phyloP scores from a whole-genome alignment of 202 grass and related monocot species.

The Saccharum hybrid region DNA sequence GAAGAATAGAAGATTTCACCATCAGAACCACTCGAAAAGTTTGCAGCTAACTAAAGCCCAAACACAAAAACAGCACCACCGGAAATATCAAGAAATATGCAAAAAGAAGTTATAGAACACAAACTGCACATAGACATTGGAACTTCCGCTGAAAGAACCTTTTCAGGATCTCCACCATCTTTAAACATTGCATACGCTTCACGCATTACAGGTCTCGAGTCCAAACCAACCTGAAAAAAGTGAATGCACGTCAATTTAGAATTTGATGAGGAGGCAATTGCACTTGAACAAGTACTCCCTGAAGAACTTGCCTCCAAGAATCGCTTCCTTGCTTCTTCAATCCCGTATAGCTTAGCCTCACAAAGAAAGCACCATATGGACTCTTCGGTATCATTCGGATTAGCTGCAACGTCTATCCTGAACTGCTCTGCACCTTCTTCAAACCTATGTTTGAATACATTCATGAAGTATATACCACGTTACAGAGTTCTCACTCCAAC shows the following conservation, averaged over 20 bases:
- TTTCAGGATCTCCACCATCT: conserved; percentile 81
- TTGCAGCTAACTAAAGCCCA: conserved; percentile 61
- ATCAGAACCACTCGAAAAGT: conserved; percentile 57
- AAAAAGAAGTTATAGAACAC: not conserved
- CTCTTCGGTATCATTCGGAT: conserved; percentile 86
- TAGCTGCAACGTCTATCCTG: conserved; percentile 78
- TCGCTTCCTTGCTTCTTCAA: conserved; percentile 62
- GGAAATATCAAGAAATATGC: not conserved
- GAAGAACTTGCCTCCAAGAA: conserved; percentile 75
- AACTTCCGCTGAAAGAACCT: conserved; percentile 56
- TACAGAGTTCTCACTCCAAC: not conserved
- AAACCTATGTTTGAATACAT: conserved; percentile 50
- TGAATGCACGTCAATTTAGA: not conserved
- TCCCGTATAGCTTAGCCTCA: conserved; percentile 70
- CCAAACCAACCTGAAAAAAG: conserved; percentile 67
- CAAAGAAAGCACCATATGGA: conserved; percentile 94
- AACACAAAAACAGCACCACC: not conserved
- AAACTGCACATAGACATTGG: not conserved
- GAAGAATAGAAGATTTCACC: conserved; percentile 79
- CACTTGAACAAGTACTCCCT: not conserved
- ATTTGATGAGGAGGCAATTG: not conserved
- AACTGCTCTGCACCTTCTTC: conserved; percentile 90
- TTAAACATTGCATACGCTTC: conserved; percentile 72
- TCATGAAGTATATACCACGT: not conserved
- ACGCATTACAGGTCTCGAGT: conserved; percentile 81